Evolutionary conservation across 768 basidiomycete species (phyloP).

Genomic region (Suillus brevipes): DNA sequence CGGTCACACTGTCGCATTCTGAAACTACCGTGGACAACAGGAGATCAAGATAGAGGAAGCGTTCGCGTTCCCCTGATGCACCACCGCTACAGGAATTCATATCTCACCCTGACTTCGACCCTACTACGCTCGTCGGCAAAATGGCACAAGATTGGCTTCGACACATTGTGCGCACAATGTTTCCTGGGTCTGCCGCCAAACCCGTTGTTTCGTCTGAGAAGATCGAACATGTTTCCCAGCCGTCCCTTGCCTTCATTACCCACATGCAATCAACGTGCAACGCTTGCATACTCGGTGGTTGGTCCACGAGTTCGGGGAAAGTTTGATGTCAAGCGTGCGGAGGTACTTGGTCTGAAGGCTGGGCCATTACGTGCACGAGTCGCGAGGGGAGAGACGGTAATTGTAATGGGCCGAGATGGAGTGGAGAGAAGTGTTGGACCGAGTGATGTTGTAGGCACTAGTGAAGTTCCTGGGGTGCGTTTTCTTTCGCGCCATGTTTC

Average conservation of each 20-base stretch:
- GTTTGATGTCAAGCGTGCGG: constrained; percentile 1
- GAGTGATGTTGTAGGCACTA: constrained; percentile 1
- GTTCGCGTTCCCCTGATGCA: constrained; percentile 35
- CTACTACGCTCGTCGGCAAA: not conserved
- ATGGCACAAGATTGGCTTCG: not conserved
- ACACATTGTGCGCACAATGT: not conserved
- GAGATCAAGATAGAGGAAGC: constrained; percentile 42
- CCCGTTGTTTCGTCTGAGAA: not conserved
- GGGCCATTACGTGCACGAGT: constrained; percentile 61
- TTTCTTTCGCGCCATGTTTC: not conserved
- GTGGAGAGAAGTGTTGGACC: not conserved
- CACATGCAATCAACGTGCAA: not conserved
- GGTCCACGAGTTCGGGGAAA: not conserved
- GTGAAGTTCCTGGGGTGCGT: constrained; percentile 2
- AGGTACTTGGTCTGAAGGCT: constrained; percentile 57
- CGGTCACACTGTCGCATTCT: not conserved
- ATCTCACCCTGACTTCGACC: not conserved
- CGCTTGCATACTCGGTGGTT: not conserved
- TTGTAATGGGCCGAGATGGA: constrained; percentile 20
- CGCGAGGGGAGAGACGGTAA: constrained; percentile 64
- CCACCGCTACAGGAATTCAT: constrained; percentile 24
- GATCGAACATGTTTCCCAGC: not conserved
- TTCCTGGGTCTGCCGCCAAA: constrained; percentile 1
- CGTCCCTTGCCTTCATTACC: not conserved
- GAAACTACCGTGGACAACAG: constrained; percentile 6